Percentiles rank a stretch among this genome's conserved stretches.
Conservation (phyloP, 2,329 filamentous ascomycete genomes). For the Harringtonia aguacate region DNA sequence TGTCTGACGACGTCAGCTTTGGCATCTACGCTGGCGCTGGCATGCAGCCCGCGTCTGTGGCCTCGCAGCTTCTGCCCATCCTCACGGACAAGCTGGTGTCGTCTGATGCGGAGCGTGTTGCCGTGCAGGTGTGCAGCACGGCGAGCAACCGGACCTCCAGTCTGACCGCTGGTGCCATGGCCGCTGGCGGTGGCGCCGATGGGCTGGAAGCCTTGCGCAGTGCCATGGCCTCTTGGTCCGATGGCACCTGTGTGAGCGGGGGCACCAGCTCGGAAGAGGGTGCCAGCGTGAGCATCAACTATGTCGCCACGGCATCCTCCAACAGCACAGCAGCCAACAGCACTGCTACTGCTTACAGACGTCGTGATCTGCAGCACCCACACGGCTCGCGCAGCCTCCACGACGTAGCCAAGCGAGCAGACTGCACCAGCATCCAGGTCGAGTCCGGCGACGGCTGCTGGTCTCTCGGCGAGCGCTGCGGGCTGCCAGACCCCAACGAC, state of each 20-base stretch:
- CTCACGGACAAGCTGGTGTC: background rate
- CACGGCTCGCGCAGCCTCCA: no score
- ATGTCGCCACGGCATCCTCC: no score
- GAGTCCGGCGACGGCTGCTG: background rate
- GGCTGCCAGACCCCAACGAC: conserved; percentile 3
- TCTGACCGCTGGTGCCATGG: background rate
- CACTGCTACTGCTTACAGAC: no score
- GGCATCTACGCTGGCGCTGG: background rate
- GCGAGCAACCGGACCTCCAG: background rate
- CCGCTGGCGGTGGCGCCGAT: background rate
- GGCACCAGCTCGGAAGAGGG: background rate
- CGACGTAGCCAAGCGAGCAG: conserved; percentile 4
- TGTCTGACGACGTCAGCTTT: background rate
- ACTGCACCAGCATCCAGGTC: conserved; percentile 7
- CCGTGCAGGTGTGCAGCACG: background rate
- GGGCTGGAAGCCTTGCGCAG: background rate
- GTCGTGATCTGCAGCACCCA: no score
- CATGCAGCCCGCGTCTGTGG: background rate
- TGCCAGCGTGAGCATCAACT: no score
- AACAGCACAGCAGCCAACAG: no score
- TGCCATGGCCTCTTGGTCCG: background rate
- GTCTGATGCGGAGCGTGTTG: background rate
- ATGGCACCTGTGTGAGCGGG: background rate
- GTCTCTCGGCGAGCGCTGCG: background rate
- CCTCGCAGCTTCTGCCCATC: background rate